Evolutionary conservation across 108 stramenopile genomes (phyloP).

Genomic region (Discostella pseudostelligera): DNA sequence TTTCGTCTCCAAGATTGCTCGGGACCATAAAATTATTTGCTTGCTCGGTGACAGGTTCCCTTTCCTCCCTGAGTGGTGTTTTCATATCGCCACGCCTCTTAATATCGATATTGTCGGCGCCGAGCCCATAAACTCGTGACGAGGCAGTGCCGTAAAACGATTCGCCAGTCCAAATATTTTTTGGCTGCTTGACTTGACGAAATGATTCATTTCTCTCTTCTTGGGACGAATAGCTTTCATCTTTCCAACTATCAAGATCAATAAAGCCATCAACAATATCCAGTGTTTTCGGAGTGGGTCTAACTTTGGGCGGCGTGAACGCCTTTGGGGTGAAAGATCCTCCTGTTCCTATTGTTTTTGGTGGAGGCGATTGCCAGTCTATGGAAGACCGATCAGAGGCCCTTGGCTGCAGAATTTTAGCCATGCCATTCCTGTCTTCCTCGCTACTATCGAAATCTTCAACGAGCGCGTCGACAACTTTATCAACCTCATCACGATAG

Average conservation of each 20-base stretch:
- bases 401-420: not conserved
- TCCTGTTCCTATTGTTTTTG: conserved; percentile 26
- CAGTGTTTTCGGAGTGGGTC: not conserved
- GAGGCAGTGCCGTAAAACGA: conserved; percentile 13
- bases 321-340: conserved; percentile 25
- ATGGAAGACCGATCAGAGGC: not conserved
- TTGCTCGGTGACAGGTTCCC: not conserved
- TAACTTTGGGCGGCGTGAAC: conserved; percentile 23
- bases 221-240: conserved; percentile 5
- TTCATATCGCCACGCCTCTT: not conserved
- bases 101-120: not conserved
- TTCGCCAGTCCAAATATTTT: conserved; percentile 8
- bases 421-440: not conserved
- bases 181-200: conserved; percentile 6
- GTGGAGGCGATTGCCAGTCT: not conserved
- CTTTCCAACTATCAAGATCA: conserved; percentile 6
- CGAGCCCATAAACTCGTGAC: conserved; percentile 11
- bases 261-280: conserved; percentile 16
- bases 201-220: conserved; percentile 1
- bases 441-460: not conserved
- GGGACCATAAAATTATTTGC: not conserved
- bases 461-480: not conserved
- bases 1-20: not conserved
- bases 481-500: not conserved
- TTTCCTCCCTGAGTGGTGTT: not conserved